These are phyloP conservation scores for Arachis monticola DNA, from an alignment of 331 rosid species.

Conservation along the genomic window DNA sequence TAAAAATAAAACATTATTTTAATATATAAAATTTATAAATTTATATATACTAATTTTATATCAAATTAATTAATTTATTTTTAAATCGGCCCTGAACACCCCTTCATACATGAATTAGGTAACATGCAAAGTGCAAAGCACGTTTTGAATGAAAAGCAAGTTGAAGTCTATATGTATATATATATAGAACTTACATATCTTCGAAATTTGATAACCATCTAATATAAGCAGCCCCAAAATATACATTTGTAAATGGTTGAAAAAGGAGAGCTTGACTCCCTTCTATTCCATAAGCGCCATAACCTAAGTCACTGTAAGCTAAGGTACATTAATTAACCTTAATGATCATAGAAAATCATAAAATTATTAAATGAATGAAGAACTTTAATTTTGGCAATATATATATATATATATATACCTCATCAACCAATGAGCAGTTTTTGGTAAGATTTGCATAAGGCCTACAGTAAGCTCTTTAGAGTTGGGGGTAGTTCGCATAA, in stretches of 20 bases:
- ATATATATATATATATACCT: slow-evolving; percentile 44
- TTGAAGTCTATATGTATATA: too few relatives aligned
- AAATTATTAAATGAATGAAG: slow-evolving; percentile 19
- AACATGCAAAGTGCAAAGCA: too few relatives aligned
- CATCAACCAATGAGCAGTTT: slow-evolving; percentile 61
- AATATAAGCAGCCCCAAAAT: slow-evolving; percentile 85
- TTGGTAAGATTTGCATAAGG: slow-evolving; percentile 73
- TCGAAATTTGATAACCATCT: slow-evolving; percentile 69
- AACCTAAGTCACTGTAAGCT: slow-evolving; percentile 69
- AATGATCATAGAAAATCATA: slow-evolving; percentile 16
- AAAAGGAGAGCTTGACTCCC: slow-evolving; percentile 48
- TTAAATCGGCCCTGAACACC: too few relatives aligned
- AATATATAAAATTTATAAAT: too few relatives aligned
- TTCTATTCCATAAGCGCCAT: slow-evolving; percentile 50
- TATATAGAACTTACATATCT: slow-evolving; percentile 56
- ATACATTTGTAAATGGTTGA: slow-evolving; percentile 70
- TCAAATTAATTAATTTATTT: too few relatives aligned
- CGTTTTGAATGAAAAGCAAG: too few relatives aligned
- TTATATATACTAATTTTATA: too few relatives aligned
- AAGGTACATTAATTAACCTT: slow-evolving; percentile 48
- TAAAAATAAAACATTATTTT: too few relatives aligned
- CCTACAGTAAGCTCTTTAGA: slow-evolving; percentile 62
- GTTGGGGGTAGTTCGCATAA: slow-evolving; percentile 46
- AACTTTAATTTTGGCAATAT: slow-evolving; percentile 30
- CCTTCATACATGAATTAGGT: neutral